phyloP scores from a whole-genome alignment of 495 filamentous ascomycete genomes.

The Durotheca rogersii region DNA sequence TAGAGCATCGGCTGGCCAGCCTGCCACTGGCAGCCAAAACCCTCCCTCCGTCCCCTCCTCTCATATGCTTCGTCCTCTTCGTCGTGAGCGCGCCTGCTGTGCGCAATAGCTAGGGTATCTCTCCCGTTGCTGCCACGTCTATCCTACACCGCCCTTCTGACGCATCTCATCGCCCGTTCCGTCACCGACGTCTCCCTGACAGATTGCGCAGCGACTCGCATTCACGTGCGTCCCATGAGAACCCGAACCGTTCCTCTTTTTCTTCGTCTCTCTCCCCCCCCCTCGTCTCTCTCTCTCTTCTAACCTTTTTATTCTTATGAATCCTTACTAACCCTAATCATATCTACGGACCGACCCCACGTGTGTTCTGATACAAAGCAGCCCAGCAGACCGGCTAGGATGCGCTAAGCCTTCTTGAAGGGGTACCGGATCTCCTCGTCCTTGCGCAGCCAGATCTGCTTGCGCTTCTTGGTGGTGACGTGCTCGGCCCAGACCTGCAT shows the following conservation, averaged over 20 bases:
- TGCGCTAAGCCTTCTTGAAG: slow-evolving; percentile 64
- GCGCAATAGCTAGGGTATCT: slow-evolving; percentile 12
- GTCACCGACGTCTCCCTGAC: no score
- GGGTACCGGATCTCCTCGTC: slow-evolving; percentile 78
- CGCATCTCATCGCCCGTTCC: no score
- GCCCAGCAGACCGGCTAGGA: neutral
- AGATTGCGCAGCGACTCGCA: no score
- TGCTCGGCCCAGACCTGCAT: slow-evolving; percentile 72
- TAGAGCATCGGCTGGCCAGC: no score
- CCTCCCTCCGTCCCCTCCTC: no score
- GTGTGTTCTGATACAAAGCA: neutral
- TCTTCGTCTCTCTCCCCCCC: no score
- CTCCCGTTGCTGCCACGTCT: slow-evolving; percentile 3
- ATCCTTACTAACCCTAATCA: no score
- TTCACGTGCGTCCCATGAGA: no score
- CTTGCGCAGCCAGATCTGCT: slow-evolving; percentile 84
- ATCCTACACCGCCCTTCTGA: slow-evolving; percentile 16
- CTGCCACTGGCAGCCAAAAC: no score
- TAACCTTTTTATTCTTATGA: no score
- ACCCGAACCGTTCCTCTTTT: no score
- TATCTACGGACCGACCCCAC: neutral
- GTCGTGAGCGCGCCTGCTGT: neutral
- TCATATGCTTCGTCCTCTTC: neutral
- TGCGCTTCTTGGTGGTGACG: slow-evolving; percentile 77
- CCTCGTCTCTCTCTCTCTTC: no score